A percentile compares a stretch with the other conserved stretches of the same genome.
phyloP scores from a whole-genome alignment of 1,284 basidiomycete genomes.

The Volvariella surrecta region DNA sequence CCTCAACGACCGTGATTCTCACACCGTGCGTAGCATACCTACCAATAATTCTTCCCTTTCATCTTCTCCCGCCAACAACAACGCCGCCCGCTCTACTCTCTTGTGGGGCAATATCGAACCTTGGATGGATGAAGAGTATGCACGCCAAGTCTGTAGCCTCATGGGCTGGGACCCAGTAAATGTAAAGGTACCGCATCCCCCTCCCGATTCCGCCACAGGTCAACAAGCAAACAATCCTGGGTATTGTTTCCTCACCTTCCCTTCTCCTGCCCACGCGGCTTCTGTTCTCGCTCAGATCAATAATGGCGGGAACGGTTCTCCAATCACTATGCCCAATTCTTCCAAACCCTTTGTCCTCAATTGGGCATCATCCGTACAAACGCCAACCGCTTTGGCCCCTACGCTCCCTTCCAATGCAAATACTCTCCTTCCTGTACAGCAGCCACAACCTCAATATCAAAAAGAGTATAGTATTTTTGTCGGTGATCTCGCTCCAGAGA shows the following conservation, averaged over 20 bases:
- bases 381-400: conserved; percentile 27
- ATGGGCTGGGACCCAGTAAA: conserved; percentile 72
- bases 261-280: conserved; percentile 61
- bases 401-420: conserved; percentile 22
- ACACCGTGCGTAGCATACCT: conserved; percentile 20
- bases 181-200: conserved; percentile 63
- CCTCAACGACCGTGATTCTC: conserved; percentile 29
- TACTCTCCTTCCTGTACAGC: conserved; percentile 15
- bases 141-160: conserved; percentile 68
- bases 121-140: conserved; percentile 92
- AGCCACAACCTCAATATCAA: conserved; percentile 47
- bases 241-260: conserved; percentile 83
- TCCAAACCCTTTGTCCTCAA: conserved; percentile 66
- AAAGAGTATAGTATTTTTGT: conserved; percentile 90
- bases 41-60: conserved; percentile 16
- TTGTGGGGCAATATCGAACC: conserved; percentile 80
- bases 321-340: conserved; percentile 74
- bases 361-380: conserved; percentile 67
- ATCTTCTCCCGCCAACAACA: conserved; percentile 18
- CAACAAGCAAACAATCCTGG: conserved; percentile 73
- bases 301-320: conserved; percentile 30
- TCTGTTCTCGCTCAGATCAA: conserved; percentile 66
- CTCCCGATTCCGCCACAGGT: conserved; percentile 47
- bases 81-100: conserved; percentile 44
- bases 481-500: conserved; percentile 83